Base-by-base conservation (phyloP, 768 basidiomycete genomes). In the Calocybe cyanea region DNA sequence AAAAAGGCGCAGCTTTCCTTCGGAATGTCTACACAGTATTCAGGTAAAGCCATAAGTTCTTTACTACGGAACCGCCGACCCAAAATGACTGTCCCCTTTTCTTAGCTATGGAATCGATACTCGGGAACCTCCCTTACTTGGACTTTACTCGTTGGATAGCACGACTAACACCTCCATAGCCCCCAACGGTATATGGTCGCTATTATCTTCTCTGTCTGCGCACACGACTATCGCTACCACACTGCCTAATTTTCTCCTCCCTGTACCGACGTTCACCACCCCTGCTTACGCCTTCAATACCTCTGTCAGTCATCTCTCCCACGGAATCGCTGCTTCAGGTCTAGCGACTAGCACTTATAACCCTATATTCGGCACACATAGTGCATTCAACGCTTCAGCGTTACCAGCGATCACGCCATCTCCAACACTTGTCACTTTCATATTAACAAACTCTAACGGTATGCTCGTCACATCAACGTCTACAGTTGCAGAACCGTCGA, bases 11-110 rank as follows among this genome's bases (percentile, higher is more conserved):
- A 1, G 72, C 83, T 0, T 90, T 90, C 59, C 57, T 91, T 44
- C 73, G 81, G 25, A 86, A 85, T 2, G 86, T 90, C 0, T 91
- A 90, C 59, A 82, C 85, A 4, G 69, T 90, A 32, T 90, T 78
- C 71, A 88, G 83, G 87, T 85, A 51, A 49, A 59, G 44, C 13
- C n/a, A 15, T 13, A 24, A 37, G 10, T n/a, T 19, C 32, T 17
- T 32, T 18, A 45, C 41, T 25, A 18, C 32, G 13, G n/a, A n/a
- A 20, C 42, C 21, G 11, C 24, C 41, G 2, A 31, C 19, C 38
- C 36, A 23, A 45, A 44, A 40, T 6, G 21, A n/a, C 20, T 28
- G 25, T 28, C 11, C 25, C n/a, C 11, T 28, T 11, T 9, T 34
- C n/a, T 18, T 46, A 90, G 87, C 58, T 87, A 80, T 49, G 88